Evolutionary conservation across 371 early-diverging fungal species (phyloP).

Genomic region (Lichtheimia hyalospora): DNA sequence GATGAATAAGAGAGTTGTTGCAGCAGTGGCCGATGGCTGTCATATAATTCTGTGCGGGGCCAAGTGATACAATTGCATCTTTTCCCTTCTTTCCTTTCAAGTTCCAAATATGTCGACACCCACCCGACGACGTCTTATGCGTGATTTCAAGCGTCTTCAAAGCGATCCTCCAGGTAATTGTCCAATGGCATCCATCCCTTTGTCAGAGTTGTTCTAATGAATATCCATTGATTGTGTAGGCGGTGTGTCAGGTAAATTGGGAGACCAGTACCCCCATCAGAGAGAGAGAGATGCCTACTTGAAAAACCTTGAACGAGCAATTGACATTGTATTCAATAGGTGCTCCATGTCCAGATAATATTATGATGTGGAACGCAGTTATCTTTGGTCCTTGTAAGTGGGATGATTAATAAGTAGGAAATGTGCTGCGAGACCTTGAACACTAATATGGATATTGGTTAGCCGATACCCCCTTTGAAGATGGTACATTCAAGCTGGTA

Average conservation of each 20-base stretch:
- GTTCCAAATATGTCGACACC: slow-evolving; percentile 75
- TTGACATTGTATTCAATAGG: slow-evolving; percentile 65
- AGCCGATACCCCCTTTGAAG: slow-evolving; percentile 99
- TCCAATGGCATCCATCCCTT: not conserved
- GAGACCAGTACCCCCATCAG: not conserved
- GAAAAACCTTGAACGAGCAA: not conserved
- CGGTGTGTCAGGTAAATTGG: slow-evolving; percentile 48
- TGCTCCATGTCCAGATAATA: slow-evolving; percentile 94
- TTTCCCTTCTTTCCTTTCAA: slow-evolving; percentile 2
- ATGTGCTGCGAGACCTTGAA: no score
- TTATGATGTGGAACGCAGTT: slow-evolving; percentile 96
- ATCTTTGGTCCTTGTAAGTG: slow-evolving; percentile 93
- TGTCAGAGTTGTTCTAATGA: not conserved
- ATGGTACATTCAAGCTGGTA: slow-evolving; percentile 97
- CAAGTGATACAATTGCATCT: not conserved
- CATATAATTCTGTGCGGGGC: no score
- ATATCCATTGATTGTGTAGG: slow-evolving; percentile 20
- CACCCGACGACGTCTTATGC: slow-evolving; percentile 84
- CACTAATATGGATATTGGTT: slow-evolving; percentile 3
- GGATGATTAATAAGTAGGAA: no score
- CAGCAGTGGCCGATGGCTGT: no score
- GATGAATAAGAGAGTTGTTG: no score
- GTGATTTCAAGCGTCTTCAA: slow-evolving; percentile 96
- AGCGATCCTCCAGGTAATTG: slow-evolving; percentile 86
- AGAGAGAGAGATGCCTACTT: not conserved